phyloP scores from a whole-genome alignment of 2,329 filamentous ascomycete species.

The Calonectria multiphialidica region DNA sequence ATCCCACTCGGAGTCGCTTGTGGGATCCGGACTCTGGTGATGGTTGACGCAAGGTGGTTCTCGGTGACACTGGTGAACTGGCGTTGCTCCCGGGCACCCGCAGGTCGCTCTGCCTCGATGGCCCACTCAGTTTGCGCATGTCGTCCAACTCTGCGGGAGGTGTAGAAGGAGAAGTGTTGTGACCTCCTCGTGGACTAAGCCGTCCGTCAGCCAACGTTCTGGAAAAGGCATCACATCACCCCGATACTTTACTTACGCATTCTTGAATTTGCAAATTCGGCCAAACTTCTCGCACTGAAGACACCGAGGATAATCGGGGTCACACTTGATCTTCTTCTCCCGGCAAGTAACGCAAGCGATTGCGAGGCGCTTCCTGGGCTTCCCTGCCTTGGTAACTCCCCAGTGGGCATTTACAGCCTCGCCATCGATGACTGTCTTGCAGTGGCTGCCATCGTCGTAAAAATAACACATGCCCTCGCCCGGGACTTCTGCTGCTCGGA shows the following conservation, averaged over 20 bases:
- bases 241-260: constrained; percentile 80
- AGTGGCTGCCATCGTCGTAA: constrained; percentile 87
- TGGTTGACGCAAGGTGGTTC: constrained; percentile 49
- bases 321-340: constrained; percentile 98
- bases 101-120: constrained; percentile 51
- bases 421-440: constrained; percentile 86
- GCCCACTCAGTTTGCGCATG: constrained; percentile 50
- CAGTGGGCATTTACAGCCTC: constrained; percentile 90
- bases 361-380: constrained; percentile 89
- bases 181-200: constrained; percentile 67
- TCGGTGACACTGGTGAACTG: constrained; percentile 62
- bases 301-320: constrained; percentile 88
- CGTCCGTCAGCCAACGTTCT: constrained; percentile 23
- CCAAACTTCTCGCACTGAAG: constrained; percentile 94
- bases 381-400: constrained; percentile 94
- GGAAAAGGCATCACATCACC: constrained; percentile 16
- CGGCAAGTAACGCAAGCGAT: constrained; percentile 94
- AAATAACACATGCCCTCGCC: constrained; percentile 88
- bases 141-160: constrained; percentile 64
- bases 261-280: constrained; percentile 85
- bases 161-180: constrained; percentile 67
- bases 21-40: constrained; percentile 52
- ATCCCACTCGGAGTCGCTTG: constrained; percentile 64
- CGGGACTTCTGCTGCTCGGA: constrained; percentile 74
- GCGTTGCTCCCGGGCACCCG: constrained; percentile 57